Conservation (phyloP, 352 stramenopile species). For the Pythium monospermum region DNA sequence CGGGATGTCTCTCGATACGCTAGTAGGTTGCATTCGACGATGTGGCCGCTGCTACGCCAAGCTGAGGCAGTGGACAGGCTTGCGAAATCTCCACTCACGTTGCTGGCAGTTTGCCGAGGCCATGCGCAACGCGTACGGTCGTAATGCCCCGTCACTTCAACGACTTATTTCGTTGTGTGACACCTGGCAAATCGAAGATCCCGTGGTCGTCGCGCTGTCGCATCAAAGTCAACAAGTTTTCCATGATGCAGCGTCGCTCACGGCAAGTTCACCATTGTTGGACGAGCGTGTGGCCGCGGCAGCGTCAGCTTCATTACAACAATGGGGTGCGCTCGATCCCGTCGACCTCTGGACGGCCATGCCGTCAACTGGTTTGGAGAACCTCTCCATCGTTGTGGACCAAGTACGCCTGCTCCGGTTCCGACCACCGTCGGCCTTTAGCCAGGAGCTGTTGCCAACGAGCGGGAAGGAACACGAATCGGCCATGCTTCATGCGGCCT, state of each 20-base stretch:
- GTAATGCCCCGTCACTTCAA: background rate
- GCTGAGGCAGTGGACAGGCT: slow-evolving; percentile 6
- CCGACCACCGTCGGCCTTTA: slow-evolving; percentile 2
- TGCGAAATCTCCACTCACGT: slow-evolving; percentile 6
- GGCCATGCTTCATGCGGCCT: slow-evolving; percentile 1
- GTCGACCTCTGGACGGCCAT: slow-evolving; percentile 5
- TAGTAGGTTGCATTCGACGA: slow-evolving; percentile 12
- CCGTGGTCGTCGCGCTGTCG: background rate
- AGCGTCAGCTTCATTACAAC: slow-evolving; percentile 1
- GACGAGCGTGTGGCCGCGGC: background rate
- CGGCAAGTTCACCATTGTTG: background rate
- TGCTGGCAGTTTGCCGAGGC: slow-evolving; percentile 10
- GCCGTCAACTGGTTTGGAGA: background rate
- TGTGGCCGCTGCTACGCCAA: slow-evolving; percentile 12
- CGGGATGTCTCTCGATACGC: slow-evolving; percentile 5
- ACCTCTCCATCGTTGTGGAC: background rate
- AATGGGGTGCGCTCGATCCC: slow-evolving; percentile 11
- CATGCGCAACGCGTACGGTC: background rate
- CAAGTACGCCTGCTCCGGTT: slow-evolving; percentile 4
- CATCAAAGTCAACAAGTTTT: too few relatives aligned
- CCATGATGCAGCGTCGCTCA: too few relatives aligned
- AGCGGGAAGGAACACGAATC: slow-evolving; percentile 1
- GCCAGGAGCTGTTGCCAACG: background rate
- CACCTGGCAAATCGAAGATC: slow-evolving; percentile 7
- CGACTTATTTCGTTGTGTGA: slow-evolving; percentile 9